A percentile compares a stretch with the other conserved stretches of the same genome.
These are phyloP conservation scores for Cocos nucifera DNA, from an alignment of 176 grass and related monocot genomes.

Conservation along the genomic window DNA sequence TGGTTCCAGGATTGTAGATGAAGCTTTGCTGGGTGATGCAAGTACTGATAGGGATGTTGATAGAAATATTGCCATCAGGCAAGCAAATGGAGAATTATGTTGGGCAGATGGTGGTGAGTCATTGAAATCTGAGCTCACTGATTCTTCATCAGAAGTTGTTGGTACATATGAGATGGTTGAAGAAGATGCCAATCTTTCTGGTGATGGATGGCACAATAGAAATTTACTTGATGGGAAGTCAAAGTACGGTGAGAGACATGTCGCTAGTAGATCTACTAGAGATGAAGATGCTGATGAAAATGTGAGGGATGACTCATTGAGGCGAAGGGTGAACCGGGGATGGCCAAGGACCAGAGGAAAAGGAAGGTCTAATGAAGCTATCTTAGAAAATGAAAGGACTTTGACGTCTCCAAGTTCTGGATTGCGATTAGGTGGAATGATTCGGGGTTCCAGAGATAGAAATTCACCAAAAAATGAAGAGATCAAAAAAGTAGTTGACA, in stretches of 20 bases:
- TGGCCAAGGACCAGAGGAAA: constrained; percentile 46
- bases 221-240: constrained; percentile 31
- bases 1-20: constrained; percentile 28
- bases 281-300: constrained; percentile 38
- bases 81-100: constrained; percentile 29
- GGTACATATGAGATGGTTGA: constrained; percentile 11
- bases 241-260: constrained; percentile 24
- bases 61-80: constrained; percentile 22
- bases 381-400: constrained; percentile 44
- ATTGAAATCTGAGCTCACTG: constrained; percentile 26
- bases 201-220: constrained; percentile 23
- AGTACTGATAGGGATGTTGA: constrained; percentile 29
- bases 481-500: constrained; percentile 24
- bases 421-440: constrained; percentile 26
- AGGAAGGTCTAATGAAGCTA: constrained; percentile 47
- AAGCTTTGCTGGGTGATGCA: constrained; percentile 17
- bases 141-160: constrained; percentile 34
- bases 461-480: constrained; percentile 31
- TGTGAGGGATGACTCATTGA: constrained; percentile 31
- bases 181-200: constrained; percentile 23
- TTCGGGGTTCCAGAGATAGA: constrained; percentile 37
- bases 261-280: constrained; percentile 13
- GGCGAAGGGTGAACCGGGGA: constrained; percentile 30
- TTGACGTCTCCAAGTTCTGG: constrained; percentile 49
- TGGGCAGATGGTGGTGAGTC: constrained; percentile 29